A percentile compares a stretch with the other conserved stretches of the same genome.
Evolutionary conservation across 306 rosid genomes (phyloP).

Genomic region (Hippophae tibetana): DNA sequence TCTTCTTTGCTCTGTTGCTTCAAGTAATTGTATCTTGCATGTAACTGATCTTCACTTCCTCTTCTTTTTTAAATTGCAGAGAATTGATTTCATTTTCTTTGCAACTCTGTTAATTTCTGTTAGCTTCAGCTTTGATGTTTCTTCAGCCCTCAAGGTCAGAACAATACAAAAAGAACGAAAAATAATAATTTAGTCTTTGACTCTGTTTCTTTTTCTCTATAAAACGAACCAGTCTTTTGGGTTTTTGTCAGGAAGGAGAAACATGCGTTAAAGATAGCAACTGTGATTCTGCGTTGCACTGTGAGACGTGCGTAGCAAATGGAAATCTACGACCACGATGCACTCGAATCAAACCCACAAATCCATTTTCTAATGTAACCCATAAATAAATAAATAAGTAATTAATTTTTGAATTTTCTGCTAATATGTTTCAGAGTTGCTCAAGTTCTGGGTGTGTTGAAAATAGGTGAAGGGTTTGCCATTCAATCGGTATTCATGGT

Average conservation of each 20-base stretch:
- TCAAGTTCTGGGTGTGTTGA: neutral
- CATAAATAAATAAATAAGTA: neutral
- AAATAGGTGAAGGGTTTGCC: constrained; percentile 63
- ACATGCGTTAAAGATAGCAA: constrained; percentile 38
- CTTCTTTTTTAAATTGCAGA: constrained; percentile 26
- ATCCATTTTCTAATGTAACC: constrained; percentile 48
- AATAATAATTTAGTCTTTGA: neutral
- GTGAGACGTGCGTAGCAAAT: constrained; percentile 70
- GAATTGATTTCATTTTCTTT: constrained; percentile 10
- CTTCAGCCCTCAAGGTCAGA: constrained; percentile 57
- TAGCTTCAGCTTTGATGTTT: constrained; percentile 27
- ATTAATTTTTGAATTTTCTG: neutral
- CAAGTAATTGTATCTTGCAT: neutral
- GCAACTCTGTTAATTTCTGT: constrained; percentile 25
- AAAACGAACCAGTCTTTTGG: neutral
- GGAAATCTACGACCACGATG: constrained; percentile 66
- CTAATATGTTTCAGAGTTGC: neutral
- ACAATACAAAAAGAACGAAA: neutral
- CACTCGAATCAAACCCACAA: constrained; percentile 64
- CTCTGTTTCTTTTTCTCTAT: neutral
- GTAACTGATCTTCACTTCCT: neutral
- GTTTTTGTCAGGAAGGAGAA: constrained; percentile 46
- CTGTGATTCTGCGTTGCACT: constrained; percentile 70
- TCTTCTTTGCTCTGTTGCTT: neutral
- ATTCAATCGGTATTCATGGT: constrained; percentile 78